Base-by-base conservation (phyloP, 257 asterid genomes). In the Salvia hispanica region DNA sequence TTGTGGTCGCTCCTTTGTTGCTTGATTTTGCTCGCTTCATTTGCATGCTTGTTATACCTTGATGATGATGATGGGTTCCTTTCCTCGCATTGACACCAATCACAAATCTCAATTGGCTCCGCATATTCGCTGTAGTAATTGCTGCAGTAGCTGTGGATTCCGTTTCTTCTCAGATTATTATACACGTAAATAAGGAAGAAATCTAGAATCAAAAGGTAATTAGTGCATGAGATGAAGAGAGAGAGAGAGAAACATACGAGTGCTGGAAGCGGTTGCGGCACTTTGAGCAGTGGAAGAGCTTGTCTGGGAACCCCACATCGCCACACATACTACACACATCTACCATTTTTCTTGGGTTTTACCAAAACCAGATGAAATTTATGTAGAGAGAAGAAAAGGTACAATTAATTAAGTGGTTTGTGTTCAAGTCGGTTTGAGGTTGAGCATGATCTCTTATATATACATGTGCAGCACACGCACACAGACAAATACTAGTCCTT, bases 271-370 rank as follows among this genome's bases (percentile, higher is more conserved):
- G 98, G 78, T 73, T 69, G 74, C 74, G 81, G 79, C 98, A 92
- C 85, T 86, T 86, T 79, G 77, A 83, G 85, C 98, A 92, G 79
- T 88, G 95, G 90, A 92, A 92, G 80, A 92, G 87, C 59, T 92
- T 92, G 67, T 92, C 98, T 0, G 95, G 87, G 73, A 92, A 92
- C 2, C 98, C 98, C 0, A 92, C 95, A 43, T 92, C 98, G 40
- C 98, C 98, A 37, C 98, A 92, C 98, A 90, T 86, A 74, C 90
- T 84, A 59, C 98, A 92, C 57, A 92, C 98, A 21, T 90, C 98
- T 82, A 82, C 91, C 98, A 90, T 92, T 75, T 63, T 25, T 71
- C 13, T 21, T 50, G 2, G 18, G 0, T 7, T 18, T 15, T 16
- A 18, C 14, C 45, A 15, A 25, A 25, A 25, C 3, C 51, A 43